Percentiles rank a stretch among this genome's conserved stretches.
phyloP scores from a whole-genome alignment of 2,329 filamentous ascomycete species.

The Chaetomium sp. region DNA sequence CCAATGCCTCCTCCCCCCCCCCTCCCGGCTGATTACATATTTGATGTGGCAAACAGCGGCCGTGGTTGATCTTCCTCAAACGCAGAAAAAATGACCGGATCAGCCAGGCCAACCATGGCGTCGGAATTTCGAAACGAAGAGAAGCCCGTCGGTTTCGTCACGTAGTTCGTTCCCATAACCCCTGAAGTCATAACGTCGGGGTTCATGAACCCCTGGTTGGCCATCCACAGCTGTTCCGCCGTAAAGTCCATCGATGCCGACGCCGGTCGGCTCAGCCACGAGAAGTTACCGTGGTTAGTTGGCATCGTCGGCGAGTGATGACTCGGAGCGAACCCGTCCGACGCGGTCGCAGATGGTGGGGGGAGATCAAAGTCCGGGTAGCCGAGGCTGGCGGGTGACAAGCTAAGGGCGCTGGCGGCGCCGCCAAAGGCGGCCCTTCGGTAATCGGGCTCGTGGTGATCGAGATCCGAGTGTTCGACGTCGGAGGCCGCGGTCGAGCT shows the following conservation, averaged over 20 bases:
- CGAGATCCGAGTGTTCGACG: slow-evolving; percentile 49
- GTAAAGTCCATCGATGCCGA: slow-evolving; percentile 6
- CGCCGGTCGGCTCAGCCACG: slow-evolving; percentile 5
- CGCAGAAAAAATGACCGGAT: slow-evolving; percentile 53
- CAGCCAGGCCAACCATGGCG: slow-evolving; percentile 51
- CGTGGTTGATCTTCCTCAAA: slow-evolving; percentile 42
- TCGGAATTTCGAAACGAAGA: slow-evolving; percentile 41
- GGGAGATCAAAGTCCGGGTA: slow-evolving; percentile 32
- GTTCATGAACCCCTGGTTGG: slow-evolving; percentile 1
- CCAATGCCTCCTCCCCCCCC: neutral
- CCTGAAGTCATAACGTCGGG: neutral
- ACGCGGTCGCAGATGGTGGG: slow-evolving; percentile 27
- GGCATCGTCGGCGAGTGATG: slow-evolving; percentile 8
- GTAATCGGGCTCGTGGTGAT: slow-evolving; percentile 47
- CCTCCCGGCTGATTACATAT: neutral
- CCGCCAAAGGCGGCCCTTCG: slow-evolving; percentile 40
- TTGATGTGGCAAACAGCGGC: slow-evolving; percentile 3
- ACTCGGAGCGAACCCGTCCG: slow-evolving; percentile 11
- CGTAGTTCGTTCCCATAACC: slow-evolving; percentile 46
- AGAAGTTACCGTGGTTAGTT: slow-evolving; percentile 2
- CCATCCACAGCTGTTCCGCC: slow-evolving; percentile 8
- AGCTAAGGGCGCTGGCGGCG: slow-evolving; percentile 35
- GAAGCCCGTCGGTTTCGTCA: slow-evolving; percentile 50
- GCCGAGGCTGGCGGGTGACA: slow-evolving; percentile 49
- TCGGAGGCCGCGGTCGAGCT: slow-evolving; percentile 43